These are phyloP conservation scores for Daedaleopsis nitida DNA, from an alignment of 768 basidiomycete genomes.

Conservation along the genomic window DNA sequence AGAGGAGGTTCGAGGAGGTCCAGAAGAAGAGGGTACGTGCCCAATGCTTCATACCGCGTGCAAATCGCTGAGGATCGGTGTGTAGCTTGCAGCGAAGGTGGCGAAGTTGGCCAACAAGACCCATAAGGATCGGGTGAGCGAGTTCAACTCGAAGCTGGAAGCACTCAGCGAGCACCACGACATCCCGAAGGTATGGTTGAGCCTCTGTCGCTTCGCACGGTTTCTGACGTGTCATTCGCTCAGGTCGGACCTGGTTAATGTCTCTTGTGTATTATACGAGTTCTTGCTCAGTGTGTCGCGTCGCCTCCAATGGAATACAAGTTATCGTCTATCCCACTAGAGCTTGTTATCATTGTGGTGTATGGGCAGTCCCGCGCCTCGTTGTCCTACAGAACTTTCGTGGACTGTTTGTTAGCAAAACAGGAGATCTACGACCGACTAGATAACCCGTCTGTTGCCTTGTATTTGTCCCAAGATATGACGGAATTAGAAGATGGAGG, in stretches of 20 bases:
- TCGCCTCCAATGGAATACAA: not conserved
- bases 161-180: conserved; percentile 91
- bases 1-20: conserved; percentile 86
- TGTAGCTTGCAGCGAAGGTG: conserved; percentile 72
- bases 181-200: conserved; percentile 75
- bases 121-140: conserved; percentile 91
- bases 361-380: not conserved
- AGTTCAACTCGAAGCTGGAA: conserved; percentile 88
- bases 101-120: conserved; percentile 79
- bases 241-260: conserved; percentile 88
- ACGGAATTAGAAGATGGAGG: conserved; percentile 32
- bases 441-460: conserved; percentile 23
- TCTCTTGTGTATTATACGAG: not conserved
- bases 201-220: conserved; percentile 18
- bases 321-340: not conserved
- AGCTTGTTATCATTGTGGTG: not conserved
- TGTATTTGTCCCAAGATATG: conserved; percentile 34
- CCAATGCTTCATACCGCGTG: not conserved
- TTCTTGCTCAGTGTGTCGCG: not conserved
- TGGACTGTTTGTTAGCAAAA: not conserved
- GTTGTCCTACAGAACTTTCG: too few relatives aligned
- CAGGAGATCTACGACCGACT: not conserved
- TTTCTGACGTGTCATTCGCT: conserved; percentile 24
- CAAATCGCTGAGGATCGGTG: conserved; percentile 4
- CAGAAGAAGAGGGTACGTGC: conserved; percentile 70